A percentile compares a stretch with the other conserved stretches of the same genome.
Conservation (phyloP, 176 grass and related monocot species). For the Triticum monococcum region DNA sequence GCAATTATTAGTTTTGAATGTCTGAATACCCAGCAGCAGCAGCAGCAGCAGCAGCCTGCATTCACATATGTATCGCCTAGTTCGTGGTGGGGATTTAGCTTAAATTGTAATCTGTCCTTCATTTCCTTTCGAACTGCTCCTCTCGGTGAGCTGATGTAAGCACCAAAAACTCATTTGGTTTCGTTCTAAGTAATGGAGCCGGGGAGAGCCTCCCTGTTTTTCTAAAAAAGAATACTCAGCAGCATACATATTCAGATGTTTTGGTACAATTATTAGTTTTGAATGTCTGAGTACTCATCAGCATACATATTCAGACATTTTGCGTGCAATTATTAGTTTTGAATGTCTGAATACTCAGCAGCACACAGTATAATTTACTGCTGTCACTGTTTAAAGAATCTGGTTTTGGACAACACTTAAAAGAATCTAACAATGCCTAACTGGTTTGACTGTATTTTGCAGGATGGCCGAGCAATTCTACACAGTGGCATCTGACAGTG, state of each 20-base stretch:
- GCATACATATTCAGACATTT: not conserved
- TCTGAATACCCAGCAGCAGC: not conserved
- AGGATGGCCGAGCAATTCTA: slow-evolving; percentile 69
- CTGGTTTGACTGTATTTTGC: not conserved
- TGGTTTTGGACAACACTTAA: not conserved
- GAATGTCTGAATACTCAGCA: not conserved
- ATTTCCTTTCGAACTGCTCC: too few species aligned
- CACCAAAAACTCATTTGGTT: too few species aligned
- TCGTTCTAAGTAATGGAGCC: too few species aligned
- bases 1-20: not conserved
- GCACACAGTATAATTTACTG: not conserved
- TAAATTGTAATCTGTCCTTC: too few species aligned
- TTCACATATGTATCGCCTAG: too few species aligned
- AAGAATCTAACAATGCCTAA: not conserved
- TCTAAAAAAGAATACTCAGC: too few species aligned
- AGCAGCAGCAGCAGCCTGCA: too few species aligned
- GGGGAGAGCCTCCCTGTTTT: too few species aligned
- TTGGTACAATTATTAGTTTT: not conserved
- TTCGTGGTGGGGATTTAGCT: too few species aligned
- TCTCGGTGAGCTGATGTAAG: too few species aligned
- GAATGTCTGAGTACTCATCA: not conserved
- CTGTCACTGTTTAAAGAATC: not conserved
- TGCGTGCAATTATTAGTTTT: not conserved
- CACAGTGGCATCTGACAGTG: slow-evolving; percentile 61
- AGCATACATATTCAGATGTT: not conserved